These are phyloP conservation scores for Leishmania martiniquensis DNA, from an alignment of 208 protist species.

Conservation along the genomic window DNA sequence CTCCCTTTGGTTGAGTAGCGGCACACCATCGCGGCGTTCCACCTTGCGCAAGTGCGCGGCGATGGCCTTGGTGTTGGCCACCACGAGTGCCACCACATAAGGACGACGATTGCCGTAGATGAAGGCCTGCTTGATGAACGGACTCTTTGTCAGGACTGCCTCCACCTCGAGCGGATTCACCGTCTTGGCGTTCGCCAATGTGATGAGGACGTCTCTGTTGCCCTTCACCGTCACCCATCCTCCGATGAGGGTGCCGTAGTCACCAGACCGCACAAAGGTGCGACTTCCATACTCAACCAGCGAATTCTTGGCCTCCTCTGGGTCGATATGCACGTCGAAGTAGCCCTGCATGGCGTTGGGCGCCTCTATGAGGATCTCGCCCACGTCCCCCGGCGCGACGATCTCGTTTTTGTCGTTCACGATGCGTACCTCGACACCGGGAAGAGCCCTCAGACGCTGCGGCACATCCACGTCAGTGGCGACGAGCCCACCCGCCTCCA, in stretches of 20 bases:
- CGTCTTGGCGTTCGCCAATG: conserved; percentile 75
- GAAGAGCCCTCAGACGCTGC: conserved; percentile 85
- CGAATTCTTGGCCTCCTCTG: conserved; percentile 86
- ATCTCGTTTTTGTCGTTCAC: conserved; percentile 94
- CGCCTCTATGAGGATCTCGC: conserved; percentile 87
- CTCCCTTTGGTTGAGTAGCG: conserved; percentile 87
- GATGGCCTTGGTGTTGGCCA: conserved; percentile 87
- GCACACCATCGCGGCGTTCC: conserved; percentile 88
- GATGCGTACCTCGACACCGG: conserved; percentile 88
- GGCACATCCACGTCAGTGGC: conserved; percentile 92
- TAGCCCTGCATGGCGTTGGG: conserved; percentile 92
- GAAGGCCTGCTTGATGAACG: conserved; percentile 88
- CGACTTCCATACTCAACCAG: conserved; percentile 88
- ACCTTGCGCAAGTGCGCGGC: conserved; percentile 85
- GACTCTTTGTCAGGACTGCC: conserved; percentile 75
- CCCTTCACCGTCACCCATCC: conserved; percentile 89
- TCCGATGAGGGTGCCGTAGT: conserved; percentile 88
- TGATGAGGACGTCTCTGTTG: conserved; percentile 87
- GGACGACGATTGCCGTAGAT: conserved; percentile 76
- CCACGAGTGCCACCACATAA: conserved; percentile 83
- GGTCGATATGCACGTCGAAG: conserved; percentile 91
- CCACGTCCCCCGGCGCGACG: conserved; percentile 83
- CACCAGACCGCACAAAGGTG: conserved; percentile 89
- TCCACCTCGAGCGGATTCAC: conserved; percentile 87
- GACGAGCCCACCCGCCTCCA: conserved; percentile 88